Evolutionary conservation across 768 basidiomycete species (phyloP), one percentile per base, ranked within the genome.

Genomic region (Lentinula guzmanii): DNA sequence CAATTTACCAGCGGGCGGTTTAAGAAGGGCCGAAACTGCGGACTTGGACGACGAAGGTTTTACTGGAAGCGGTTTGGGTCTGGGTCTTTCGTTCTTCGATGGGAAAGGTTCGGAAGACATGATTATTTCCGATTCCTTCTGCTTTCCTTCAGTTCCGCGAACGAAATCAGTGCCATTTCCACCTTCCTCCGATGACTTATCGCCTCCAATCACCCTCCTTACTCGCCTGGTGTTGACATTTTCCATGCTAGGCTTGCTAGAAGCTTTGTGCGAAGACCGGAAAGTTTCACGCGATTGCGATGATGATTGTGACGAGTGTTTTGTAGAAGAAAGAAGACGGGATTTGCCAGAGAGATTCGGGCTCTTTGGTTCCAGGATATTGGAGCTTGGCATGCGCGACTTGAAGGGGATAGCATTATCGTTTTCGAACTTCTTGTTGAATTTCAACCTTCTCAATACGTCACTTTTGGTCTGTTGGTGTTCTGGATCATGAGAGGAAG

Each of bases 371-470:
- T 31, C 60, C 39, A 34, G 57, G 24, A 54, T 51, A 51, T n/a
- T 35, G 15, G 59, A 45, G 35, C 28, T 35, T 51, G 60, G 37
- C 18, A 60, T 66, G 66, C 6, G 62, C 58, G 50, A 15, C 16
- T 28, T 52, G 33, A 52, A 5, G 13, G 34, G 7, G 8, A 67
- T 63, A 1, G 4, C 35, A 31, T 48, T 10, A 59, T 57, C 37
- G 1, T 15, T 35, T 16, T 24, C 58, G 33, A 64, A 67, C 61
- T 71, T 77, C 67, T 67, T 80, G 13, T 63, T 76, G 64, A 77
- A 79, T 62, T 71, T 76, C 31, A 74, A 61, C 5, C 8, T 45
- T 56, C 71, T 70, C 33, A 67, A 21, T 4, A 33, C 21, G 3
- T 54, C 31, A 24, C 33, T 34, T 18, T 8, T 50, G 5, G 48